A percentile compares a stretch with the other conserved stretches of the same genome.
These are phyloP conservation scores for Penicillium sp. DNA, from an alignment of 2,329 filamentous ascomycete genomes.

Conservation along the genomic window DNA sequence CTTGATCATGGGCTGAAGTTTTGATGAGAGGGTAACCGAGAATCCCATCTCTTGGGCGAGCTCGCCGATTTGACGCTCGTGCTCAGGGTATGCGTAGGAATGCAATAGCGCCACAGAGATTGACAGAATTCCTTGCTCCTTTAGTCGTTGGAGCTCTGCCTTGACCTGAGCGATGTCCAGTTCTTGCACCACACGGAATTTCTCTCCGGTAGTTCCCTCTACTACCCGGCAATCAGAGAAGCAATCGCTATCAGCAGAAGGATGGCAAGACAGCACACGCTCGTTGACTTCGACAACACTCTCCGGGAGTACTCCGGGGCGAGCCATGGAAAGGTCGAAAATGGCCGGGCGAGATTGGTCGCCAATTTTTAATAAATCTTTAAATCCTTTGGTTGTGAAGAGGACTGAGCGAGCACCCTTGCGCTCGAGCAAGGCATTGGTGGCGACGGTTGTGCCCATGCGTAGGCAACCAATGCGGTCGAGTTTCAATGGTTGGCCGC, in stretches of 20 bases:
- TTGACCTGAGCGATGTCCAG: constrained; percentile 55
- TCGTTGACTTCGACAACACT: constrained; percentile 83
- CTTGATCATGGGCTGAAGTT: constrained; percentile 84
- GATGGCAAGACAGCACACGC: constrained; percentile 72
- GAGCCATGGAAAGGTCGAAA: constrained; percentile 82
- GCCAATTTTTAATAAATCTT: constrained; percentile 81
- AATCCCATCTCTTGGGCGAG: constrained; percentile 79
- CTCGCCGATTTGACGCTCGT: constrained; percentile 75
- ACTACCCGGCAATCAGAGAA: constrained; percentile 64
- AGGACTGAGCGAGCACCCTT: constrained; percentile 87
- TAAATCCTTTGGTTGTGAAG: constrained; percentile 83
- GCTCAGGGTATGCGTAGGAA: constrained; percentile 82
- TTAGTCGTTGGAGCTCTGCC: constrained; percentile 63
- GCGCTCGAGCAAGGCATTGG: constrained; percentile 82
- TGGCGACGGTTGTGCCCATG: constrained; percentile 93
- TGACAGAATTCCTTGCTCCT: constrained; percentile 68
- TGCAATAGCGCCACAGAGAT: constrained; percentile 88
- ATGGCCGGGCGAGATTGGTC: constrained; percentile 88
- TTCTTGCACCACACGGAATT: constrained; percentile 65
- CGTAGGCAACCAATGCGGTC: constrained; percentile 57
- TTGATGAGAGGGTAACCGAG: constrained; percentile 71
- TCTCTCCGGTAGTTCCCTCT: constrained; percentile 60
- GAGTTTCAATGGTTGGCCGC: constrained; percentile 37
- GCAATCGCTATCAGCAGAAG: constrained; percentile 62
- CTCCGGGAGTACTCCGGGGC: constrained; percentile 82